Evolutionary conservation across 306 rosid species (phyloP), one percentile per base, ranked within the genome.

Genomic region (Ochetophila trinervis): DNA sequence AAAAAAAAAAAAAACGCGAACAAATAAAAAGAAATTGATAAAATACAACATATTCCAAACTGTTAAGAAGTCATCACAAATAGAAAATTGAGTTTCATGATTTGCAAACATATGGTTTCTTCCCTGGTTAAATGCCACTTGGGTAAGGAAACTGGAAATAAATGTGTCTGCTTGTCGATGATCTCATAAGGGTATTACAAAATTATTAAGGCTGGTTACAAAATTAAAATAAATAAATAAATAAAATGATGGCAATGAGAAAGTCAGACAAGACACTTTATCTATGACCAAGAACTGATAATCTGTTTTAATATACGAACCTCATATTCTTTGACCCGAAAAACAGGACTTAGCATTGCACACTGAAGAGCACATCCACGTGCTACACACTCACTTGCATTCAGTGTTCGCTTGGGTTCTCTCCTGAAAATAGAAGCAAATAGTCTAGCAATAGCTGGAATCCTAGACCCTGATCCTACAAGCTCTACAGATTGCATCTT

Each of bases 301-400:
- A 24, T 34, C 62, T 69, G 60, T 73, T 36, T 34, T 15, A 50
- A 62, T 40, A 57, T 53, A 84, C 95, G 74, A 62, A 94, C 99
- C 97, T 94, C 96, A 14, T 88, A 94, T 44, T 94, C 99, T 82
- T 85, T 80, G 76, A 88, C 99, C 18, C 87, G 87, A 44, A 83
- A 94, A 73, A 77, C 51, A 8, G 96, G 97, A 78, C 96, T 86
- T 13, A 94, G 97, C 99, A 94, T 94, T 51, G 99, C 99, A 74
- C 99, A 91, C 72, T 86, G 96, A 65, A 94, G 88, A 78, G 97
- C 96, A 65, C 96, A 94, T 67, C 97, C 99, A 60, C 97, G 97
- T 66, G 99, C 97, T 57, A 94, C 99, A 76, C 99, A 94, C 70
- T 94, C 97, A 79, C 99, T 94, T 27, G 96, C 97, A 85, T 94